Conservation (phyloP, 1,284 basidiomycete species). For the Boletus hoseneyae region DNA sequence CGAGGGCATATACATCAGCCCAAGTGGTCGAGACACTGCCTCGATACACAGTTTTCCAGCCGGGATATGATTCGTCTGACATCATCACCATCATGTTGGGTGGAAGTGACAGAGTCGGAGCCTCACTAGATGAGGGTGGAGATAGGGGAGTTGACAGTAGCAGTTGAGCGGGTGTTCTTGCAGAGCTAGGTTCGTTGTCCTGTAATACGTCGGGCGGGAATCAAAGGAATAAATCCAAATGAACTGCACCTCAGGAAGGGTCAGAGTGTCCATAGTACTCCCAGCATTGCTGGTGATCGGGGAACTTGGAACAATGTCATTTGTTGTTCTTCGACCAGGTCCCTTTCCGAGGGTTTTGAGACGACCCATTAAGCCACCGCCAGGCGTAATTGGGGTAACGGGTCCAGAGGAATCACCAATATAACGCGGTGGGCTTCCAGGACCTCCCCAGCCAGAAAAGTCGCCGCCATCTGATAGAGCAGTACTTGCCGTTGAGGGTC, state of each 20-base stretch:
- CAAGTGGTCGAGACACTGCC: slow-evolving; percentile 65
- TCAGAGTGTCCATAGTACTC: slow-evolving; percentile 14
- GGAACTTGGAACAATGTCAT: slow-evolving; percentile 27
- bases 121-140: slow-evolving; percentile 72
- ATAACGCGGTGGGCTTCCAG: slow-evolving; percentile 35
- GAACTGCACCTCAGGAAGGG: slow-evolving; percentile 25
- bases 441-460: slow-evolving; percentile 47
- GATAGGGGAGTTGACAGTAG: slow-evolving; percentile 67
- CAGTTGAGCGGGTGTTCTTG: slow-evolving; percentile 56
- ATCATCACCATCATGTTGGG: slow-evolving; percentile 71
- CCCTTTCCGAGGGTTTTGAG: slow-evolving; percentile 71
- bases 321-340: slow-evolving; percentile 28
- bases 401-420: slow-evolving; percentile 31
- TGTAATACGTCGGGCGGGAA: slow-evolving; percentile 12
- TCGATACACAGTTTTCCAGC: slow-evolving; percentile 79
- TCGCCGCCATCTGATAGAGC: slow-evolving; percentile 52
- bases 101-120: slow-evolving; percentile 66
- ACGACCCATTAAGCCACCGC: slow-evolving; percentile 68
- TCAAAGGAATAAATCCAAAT: not conserved
- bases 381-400: slow-evolving; percentile 52
- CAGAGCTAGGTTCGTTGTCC: slow-evolving; percentile 22
- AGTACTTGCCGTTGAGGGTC: slow-evolving; percentile 40
- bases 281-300: slow-evolving; percentile 21
- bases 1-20: slow-evolving; percentile 65
- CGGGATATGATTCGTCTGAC: slow-evolving; percentile 78